phyloP scores from a whole-genome alignment of 73 alveolate species.

The Durusdinium trenchii region DNA sequence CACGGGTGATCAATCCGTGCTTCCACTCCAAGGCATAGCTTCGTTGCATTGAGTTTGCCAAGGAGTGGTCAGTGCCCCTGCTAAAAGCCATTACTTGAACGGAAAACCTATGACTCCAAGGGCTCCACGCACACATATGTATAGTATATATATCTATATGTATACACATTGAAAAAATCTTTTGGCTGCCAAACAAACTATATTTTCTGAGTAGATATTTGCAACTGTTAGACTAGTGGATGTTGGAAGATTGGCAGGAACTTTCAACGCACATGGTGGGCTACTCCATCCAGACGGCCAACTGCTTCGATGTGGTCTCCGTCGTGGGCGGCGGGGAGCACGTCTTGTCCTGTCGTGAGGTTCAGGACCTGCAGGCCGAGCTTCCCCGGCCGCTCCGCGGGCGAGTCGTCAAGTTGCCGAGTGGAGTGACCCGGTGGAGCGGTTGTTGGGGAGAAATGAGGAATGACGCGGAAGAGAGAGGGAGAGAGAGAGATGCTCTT shows the following conservation, averaged over 20 bases:
- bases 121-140: not conserved
- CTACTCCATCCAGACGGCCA: slow-evolving; percentile 83
- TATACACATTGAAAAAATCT: not conserved
- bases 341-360: slow-evolving; percentile 52
- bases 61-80: too few relatives aligned
- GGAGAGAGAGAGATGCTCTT: too few relatives aligned
- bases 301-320: slow-evolving; percentile 66
- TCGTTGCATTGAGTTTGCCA: too few relatives aligned
- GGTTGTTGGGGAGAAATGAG: too few relatives aligned
- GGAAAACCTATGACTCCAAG: not conserved
- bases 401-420: too few relatives aligned
- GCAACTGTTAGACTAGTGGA: not conserved
- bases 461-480: too few relatives aligned
- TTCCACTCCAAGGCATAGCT: too few relatives aligned
- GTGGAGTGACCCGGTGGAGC: too few relatives aligned
- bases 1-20: too few relatives aligned
- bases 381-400: too few relatives aligned
- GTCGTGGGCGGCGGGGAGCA: slow-evolving; percentile 66
- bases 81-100: not conserved
- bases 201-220: not conserved
- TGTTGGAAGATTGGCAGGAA: not conserved
- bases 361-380: slow-evolving; percentile 62
- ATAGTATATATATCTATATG: not conserved
- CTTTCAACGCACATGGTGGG: slow-evolving; percentile 14
- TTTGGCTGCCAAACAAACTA: too few relatives aligned